Evolutionary conservation across 176 grass and related monocot species (phyloP), one percentile per base, ranked within the genome.

Genomic region (Cocos nucifera): DNA sequence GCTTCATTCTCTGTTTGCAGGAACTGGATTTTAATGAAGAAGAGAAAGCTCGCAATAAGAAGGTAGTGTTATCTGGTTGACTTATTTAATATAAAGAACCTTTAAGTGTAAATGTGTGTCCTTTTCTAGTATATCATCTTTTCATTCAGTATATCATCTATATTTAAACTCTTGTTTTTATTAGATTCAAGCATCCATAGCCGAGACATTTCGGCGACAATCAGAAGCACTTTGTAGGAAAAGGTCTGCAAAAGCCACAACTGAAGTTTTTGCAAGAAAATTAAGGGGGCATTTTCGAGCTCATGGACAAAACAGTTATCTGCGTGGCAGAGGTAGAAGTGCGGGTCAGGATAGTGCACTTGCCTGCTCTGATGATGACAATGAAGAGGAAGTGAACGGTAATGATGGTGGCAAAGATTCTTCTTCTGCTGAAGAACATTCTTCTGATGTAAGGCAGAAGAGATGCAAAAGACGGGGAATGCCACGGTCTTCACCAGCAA

Each of bases 141-240:
- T 44, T 44, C 9, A 39, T 44, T 44, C 35, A 14, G 10, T 44
- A 44, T 44, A 44, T 44, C 35, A 44, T 44, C 35, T 3, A 26
- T 19, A 50, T 5, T 15, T 27, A 50, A 53, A 67, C 17, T 21
- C 20, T 44, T 17, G 4, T 68, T 39, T 19, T 55, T 52, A 12
- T n/a, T 55, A 79, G 77, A 65, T 79, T 26, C 77, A 79, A 73
- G 69, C 54, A 65, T 51, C 61, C 5, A 79, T 79, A 52, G 77
- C 69, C 18, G 69, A 79, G 54, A 79, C 69, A 61, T 79, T 73
- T 58, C 60, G 18, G 19, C 52, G 68, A 19, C 77, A 79, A 79
- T 59, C 62, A 53, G 61, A 60, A 59, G 55, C 56, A 17, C 26
- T 59, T 23, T 69, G 54, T 53, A 72, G 59, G 61, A 71, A 18